Base-by-base conservation (phyloP, 1,139 yeast species). In the Saccharomycopsis hybrid region DNA sequence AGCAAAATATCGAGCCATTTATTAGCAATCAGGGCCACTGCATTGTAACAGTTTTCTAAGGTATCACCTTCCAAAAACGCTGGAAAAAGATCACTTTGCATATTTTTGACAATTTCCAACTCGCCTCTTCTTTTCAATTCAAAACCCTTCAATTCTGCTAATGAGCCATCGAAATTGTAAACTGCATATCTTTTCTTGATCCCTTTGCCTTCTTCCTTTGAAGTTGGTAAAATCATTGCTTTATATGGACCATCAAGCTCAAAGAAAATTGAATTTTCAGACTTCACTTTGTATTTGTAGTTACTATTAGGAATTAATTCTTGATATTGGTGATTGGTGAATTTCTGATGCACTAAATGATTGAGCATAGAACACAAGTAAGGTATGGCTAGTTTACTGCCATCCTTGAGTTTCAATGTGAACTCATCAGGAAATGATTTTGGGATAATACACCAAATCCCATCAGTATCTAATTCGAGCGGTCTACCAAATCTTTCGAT, bases 191-290 rank as follows among this genome's bases (percentile, higher is more conserved):
- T 77, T 61, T 94, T 94, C 64, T 94, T 94, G 63, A 94, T 74
- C 58, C 96, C 97, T 66, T 90, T 90, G 46, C 96, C 97, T 71
- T 92, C 98, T 65, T 94, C 98, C 58, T 88, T 88, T 0, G 98
- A 92, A 0, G 98, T 89, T 7, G 99, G 99, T 52, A 94, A 73
- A 54, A 94, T 78, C 98, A 94, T 94, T 0, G 98, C 98, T 60
- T 82, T 85, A 65, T 94, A 94, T 0, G 99, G 99, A 9, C 99
- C 99, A 71, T 94, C 99, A 30, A 94, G 96, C 65, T 94, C 99
- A 60, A 94, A 94, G 67, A 92, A 92, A 65, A 94, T 94, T 25
- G 97, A 85, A 65, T 94, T 94, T 61, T 94, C 98, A 25, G 94
- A 82, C 51, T 76, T 77, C 0, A 90, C 85, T 49, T 82, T 79